These are phyloP conservation scores for Penicillium sp. DNA, from an alignment of 2,329 filamentous ascomycete species.

Conservation along the genomic window DNA sequence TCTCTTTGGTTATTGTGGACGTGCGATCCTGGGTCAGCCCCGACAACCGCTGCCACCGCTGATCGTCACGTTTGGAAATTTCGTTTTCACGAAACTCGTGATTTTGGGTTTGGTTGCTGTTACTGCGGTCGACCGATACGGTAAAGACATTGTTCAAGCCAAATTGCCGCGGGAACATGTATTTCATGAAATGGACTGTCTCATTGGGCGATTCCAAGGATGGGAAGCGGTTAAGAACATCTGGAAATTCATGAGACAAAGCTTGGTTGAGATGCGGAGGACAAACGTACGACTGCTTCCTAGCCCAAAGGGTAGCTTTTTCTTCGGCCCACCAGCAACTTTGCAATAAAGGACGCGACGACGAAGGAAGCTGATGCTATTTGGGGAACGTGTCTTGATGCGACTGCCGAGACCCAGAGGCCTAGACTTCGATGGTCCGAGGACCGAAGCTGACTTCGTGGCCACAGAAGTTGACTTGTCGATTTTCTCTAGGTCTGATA, in stretches of 20 bases:
- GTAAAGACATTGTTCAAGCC: conserved; percentile 91
- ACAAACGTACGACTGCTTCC: conserved; percentile 73
- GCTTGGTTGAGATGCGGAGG: neutral
- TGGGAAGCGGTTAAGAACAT: conserved; percentile 76
- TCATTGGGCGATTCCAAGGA: conserved; percentile 49
- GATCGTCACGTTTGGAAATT: conserved; percentile 52
- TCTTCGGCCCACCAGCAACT: conserved; percentile 70
- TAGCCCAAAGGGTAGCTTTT: conserved; percentile 72
- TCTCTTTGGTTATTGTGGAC: conserved; percentile 3
- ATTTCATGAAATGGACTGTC: conserved; percentile 78
- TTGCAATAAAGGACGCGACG: conserved; percentile 86
- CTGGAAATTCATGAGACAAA: conserved; percentile 48
- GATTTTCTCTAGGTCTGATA: conserved; percentile 36
- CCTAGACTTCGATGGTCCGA: neutral
- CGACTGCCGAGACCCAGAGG: neutral
- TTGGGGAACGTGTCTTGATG: conserved; percentile 34
- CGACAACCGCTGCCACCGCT: conserved; percentile 12
- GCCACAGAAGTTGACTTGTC: conserved; percentile 5
- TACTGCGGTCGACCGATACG: conserved; percentile 64
- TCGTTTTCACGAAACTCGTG: conserved; percentile 86
- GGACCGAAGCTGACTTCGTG: neutral
- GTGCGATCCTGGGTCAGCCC: neutral
- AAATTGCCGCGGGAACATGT: conserved; percentile 92
- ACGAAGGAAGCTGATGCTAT: conserved; percentile 74
- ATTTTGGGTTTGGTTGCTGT: conserved; percentile 79